Evolutionary conservation across 352 stramenopile genomes (phyloP), one percentile per base, ranked within the genome.

Genomic region (Pythium aristosporum): DNA sequence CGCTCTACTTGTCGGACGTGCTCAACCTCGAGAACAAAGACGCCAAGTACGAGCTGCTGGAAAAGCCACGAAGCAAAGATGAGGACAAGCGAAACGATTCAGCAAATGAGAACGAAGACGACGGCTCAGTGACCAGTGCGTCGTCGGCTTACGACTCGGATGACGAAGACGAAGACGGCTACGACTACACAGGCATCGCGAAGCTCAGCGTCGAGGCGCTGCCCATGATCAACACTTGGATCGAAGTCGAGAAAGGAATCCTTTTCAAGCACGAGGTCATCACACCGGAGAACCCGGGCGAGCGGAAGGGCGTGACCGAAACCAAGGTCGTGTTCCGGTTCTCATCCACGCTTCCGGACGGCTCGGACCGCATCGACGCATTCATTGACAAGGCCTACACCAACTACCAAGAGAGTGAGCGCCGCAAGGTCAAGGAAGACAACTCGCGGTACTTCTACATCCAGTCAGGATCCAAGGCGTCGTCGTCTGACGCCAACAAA

Each of bases 221-320:
- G 50, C 75, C 75, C 13, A 67, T 61, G 18, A 51, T 72, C 23
- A 78, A 79, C 58, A 53, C 77, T 48, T 86, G 75, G 77, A 75
- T 86, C 65, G 32, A 70, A n/a, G 59, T 86, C 37, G 77, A 78
- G 42, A 30, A 61, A 1, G 74, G 71, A 12, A 56, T 83, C n/a
- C n/a, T 62, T n/a, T 83, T 83, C 67, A 73, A 74, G 52, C 77
- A 83, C 71, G 71, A 79, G 54, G 71, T 72, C 12, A 59, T 75
- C 15, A 65, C 55, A 15, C 65, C 59, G 20, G 49, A 60, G 30
- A 53, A 72, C 44, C 25, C 43, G 10, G 56, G 56, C 28, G 56
- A 63, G 16, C 25, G 20, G 30, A 67, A 69, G 20, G 48, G 42
- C 28, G 51, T 59, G 10, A 57, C 44, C 21, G 54, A 76, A 41